These are phyloP conservation scores for Ramularia collo-cygni DNA, from an alignment of 2,329 filamentous ascomycete genomes.

Conservation along the genomic window DNA sequence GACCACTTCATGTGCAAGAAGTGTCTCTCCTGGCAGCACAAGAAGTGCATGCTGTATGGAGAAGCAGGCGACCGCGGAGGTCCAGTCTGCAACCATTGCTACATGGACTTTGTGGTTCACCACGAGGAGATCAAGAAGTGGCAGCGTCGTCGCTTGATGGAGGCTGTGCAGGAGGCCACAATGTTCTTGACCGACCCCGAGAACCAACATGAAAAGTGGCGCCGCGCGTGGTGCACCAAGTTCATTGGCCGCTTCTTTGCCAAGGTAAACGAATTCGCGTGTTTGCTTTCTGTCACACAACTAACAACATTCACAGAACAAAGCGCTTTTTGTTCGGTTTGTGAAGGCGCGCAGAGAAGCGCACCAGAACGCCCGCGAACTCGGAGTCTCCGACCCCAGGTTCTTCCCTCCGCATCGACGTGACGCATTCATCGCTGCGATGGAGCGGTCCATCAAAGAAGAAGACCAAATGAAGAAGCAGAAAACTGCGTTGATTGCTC, in stretches of 20 bases:
- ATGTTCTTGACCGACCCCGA: conserved; percentile 10
- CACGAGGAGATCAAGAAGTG: conserved; percentile 44
- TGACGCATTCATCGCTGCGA: too few relatives aligned
- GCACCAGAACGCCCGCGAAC: too few relatives aligned
- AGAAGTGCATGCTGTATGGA: conserved; percentile 17
- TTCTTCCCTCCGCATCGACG: too few relatives aligned
- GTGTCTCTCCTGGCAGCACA: conserved; percentile 20
- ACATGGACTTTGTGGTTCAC: conserved; percentile 12
- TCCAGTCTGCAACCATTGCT: conserved; percentile 19
- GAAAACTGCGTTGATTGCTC: too few relatives aligned
- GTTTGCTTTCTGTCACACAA: too few relatives aligned
- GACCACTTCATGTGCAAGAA: conserved; percentile 17
- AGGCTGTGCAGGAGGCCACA: conserved; percentile 12
- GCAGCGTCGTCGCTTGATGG: conserved; percentile 27
- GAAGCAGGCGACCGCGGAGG: conserved; percentile 11
- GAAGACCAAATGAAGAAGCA: too few relatives aligned
- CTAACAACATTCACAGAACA: conserved; percentile 1
- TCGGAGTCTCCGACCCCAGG: too few relatives aligned
- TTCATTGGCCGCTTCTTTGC: conserved; percentile 10
- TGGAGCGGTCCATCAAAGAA: too few relatives aligned
- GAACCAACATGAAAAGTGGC: conserved; percentile 6
- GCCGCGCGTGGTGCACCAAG: conserved; percentile 4
- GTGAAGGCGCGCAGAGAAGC: too few relatives aligned
- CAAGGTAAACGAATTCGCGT: not conserved
- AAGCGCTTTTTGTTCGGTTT: too few relatives aligned